Conservation (phyloP, 108 stramenopile genomes). For the Discostella stelligeroides region DNA sequence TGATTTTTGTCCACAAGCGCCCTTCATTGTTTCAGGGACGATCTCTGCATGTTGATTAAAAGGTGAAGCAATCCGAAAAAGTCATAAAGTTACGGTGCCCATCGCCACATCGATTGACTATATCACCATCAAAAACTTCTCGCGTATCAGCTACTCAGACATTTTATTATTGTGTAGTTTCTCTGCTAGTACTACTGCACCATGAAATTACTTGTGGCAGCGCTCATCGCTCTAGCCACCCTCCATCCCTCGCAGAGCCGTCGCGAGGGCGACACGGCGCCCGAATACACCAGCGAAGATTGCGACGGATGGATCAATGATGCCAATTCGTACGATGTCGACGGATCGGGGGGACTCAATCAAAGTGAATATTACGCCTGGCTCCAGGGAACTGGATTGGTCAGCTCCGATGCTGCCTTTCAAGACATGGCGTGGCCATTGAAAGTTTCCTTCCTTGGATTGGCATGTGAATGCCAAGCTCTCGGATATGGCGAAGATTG, state of each 20-base stretch:
- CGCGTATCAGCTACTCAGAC: too few species aligned
- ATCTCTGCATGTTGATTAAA: too few species aligned
- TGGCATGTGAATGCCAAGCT: background rate
- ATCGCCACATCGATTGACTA: too few species aligned
- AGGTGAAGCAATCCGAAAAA: too few species aligned
- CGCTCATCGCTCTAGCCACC: background rate
- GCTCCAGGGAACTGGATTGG: background rate
- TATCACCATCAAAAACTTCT: too few species aligned
- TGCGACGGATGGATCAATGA: background rate
- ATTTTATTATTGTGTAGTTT: too few species aligned
- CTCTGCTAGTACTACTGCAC: too few species aligned
- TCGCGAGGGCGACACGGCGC: slow-evolving; percentile 1
- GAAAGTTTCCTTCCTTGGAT: background rate
- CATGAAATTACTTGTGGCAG: slow-evolving; percentile 9
- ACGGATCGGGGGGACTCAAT: slow-evolving; percentile 2
- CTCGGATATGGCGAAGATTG: background rate
- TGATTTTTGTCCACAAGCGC: too few species aligned
- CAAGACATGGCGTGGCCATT: background rate
- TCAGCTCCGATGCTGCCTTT: background rate
- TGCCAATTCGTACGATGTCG: background rate
- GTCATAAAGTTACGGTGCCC: too few species aligned
- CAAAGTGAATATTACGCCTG: slow-evolving; percentile 4
- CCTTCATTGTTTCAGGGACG: too few species aligned
- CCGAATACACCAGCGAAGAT: slow-evolving; percentile 1
- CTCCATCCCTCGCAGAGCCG: background rate